Conservation (phyloP, 768 basidiomycete genomes). For the Boletus barrowsii region DNA sequence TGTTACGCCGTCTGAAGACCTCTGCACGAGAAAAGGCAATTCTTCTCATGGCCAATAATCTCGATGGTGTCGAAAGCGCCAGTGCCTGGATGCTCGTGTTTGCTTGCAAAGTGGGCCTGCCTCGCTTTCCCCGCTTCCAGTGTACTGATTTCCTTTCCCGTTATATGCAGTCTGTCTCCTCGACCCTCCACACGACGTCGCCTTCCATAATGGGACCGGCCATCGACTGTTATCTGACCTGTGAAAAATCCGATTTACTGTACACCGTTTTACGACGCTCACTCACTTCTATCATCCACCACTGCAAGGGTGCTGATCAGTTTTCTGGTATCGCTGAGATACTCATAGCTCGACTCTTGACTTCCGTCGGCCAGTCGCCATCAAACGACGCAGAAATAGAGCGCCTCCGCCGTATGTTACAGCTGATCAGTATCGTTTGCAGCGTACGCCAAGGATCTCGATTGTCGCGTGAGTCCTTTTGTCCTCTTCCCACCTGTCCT, state of each 20-base stretch:
- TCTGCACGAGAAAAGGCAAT: conserved; percentile 57
- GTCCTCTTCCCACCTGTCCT: neutral
- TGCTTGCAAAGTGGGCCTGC: conserved; percentile 64
- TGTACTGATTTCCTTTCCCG: neutral
- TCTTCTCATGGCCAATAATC: conserved; percentile 47
- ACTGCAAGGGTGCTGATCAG: conserved; percentile 67
- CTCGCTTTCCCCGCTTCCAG: conserved; percentile 3
- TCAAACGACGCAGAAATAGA: conserved; percentile 30
- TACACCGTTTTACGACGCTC: conserved; percentile 64
- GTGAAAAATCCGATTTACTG: conserved; percentile 38
- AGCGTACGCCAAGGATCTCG: conserved; percentile 73
- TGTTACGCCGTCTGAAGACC: conserved; percentile 68
- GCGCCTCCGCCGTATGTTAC: conserved; percentile 49
- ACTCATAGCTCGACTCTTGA: conserved; percentile 41
- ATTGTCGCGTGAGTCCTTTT: conserved; percentile 47
- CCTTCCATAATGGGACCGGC: conserved; percentile 59
- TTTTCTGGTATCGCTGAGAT: conserved; percentile 57
- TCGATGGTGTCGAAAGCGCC: conserved; percentile 55
- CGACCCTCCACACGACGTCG: conserved; percentile 76
- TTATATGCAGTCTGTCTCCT: conserved; percentile 64
- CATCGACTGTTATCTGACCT: conserved; percentile 50
- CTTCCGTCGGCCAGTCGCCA: conserved; percentile 1
- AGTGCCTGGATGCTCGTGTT: conserved; percentile 73
- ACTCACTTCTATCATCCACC: conserved; percentile 79
- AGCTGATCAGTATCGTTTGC: conserved; percentile 53